These are phyloP conservation scores for Acer yangbiense DNA, from an alignment of 345 rosid genomes.

Conservation along the genomic window DNA sequence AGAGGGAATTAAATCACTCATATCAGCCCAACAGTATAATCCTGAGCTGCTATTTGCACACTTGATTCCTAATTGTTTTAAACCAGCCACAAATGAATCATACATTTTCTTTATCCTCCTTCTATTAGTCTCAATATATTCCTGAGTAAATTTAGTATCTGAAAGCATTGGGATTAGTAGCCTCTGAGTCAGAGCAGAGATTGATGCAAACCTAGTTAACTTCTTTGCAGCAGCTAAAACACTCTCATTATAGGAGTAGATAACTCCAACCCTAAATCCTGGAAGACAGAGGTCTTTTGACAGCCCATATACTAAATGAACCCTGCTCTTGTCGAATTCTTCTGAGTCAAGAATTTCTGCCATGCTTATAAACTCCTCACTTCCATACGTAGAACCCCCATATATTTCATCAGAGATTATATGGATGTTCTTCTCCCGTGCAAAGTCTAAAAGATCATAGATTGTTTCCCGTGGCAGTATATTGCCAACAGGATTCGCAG, in stretches of 20 bases:
- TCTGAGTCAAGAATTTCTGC: conserved; percentile 64
- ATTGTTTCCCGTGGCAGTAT: conserved; percentile 65
- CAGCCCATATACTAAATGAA: conserved; percentile 81
- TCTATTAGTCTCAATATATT: conserved; percentile 56
- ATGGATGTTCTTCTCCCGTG: conserved; percentile 79
- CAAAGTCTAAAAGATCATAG: conserved; percentile 59
- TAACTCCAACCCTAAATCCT: conserved; percentile 81
- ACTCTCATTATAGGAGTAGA: conserved; percentile 68
- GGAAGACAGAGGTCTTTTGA: conserved; percentile 90
- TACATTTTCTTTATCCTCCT: conserved; percentile 54
- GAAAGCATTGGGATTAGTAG: conserved; percentile 74
- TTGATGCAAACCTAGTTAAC: conserved; percentile 72
- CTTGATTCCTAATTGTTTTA: conserved; percentile 57
- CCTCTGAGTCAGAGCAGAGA: conserved; percentile 78
- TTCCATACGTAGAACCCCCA: conserved; percentile 72
- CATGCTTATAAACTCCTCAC: conserved; percentile 82
- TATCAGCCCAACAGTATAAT: conserved; percentile 87
- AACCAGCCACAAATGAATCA: conserved; percentile 58
- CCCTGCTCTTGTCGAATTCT: conserved; percentile 73
- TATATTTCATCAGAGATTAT: conserved; percentile 88
- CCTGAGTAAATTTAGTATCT: conserved; percentile 58
- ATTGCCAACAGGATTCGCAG: conserved; percentile 89
- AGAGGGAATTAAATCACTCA: conserved; percentile 69
- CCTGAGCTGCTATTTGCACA: conserved; percentile 72
- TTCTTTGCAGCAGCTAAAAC: conserved; percentile 70